Conservation (phyloP, 202 grass and related monocot genomes). For the Miscanthus sacchariflorus region DNA sequence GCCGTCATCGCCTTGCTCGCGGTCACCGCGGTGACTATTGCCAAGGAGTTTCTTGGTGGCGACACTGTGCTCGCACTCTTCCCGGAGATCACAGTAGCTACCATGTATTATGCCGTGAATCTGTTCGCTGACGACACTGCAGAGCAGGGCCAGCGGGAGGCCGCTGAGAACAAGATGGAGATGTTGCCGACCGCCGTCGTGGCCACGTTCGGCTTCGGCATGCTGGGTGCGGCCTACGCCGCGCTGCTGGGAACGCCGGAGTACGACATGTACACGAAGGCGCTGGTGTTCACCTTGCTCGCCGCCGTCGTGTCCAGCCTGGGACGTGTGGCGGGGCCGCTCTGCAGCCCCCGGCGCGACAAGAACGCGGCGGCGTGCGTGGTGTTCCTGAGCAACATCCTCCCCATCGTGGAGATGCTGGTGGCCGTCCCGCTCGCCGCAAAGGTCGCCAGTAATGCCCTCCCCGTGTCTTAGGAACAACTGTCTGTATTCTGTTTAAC, state of each 20-base stretch:
- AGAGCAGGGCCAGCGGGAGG: not conserved
- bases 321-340: conserved; percentile 33
- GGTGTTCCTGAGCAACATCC: conserved; percentile 34
- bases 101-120: conserved; percentile 37
- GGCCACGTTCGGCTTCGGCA: conserved; percentile 50
- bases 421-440: conserved; percentile 46
- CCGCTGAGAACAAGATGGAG: conserved; percentile 23
- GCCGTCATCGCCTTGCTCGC: conserved; percentile 46
- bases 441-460: conserved; percentile 12
- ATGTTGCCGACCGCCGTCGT: conserved; percentile 41
- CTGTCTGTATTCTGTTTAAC: not conserved
- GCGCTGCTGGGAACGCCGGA: conserved; percentile 35
- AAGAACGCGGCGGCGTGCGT: conserved; percentile 42
- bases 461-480: conserved; percentile 7
- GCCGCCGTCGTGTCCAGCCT: conserved; percentile 46
- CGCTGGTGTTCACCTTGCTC: conserved; percentile 41
- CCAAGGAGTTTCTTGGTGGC: conserved; percentile 54
- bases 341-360: not conserved
- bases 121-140: not conserved
- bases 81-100: conserved; percentile 41
- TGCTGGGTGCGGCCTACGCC: conserved; percentile 47
- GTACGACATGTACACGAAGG: conserved; percentile 45
- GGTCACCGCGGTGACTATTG: conserved; percentile 39
- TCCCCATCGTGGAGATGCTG: conserved; percentile 53
- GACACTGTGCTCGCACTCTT: conserved; percentile 43